Evolutionary conservation across 805 yeast genomes (phyloP).

Genomic region (Metschnikowia kofuensis): DNA sequence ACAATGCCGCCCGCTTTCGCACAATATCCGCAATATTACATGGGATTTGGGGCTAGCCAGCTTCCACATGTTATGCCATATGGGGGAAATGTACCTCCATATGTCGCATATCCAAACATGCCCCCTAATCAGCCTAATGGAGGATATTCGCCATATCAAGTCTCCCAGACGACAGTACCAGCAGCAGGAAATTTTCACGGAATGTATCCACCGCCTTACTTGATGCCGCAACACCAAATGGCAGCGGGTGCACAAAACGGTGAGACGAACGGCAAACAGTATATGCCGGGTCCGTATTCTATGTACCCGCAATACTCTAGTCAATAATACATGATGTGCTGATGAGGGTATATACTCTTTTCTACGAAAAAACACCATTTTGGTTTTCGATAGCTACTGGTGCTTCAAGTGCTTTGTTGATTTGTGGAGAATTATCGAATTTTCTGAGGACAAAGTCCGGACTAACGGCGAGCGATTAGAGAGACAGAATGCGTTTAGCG

Average conservation of each 20-base stretch:
- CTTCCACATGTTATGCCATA: not conserved
- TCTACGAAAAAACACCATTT: too few species aligned
- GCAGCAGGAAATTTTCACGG: not conserved
- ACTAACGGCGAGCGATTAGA: too few species aligned
- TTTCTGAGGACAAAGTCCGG: too few species aligned
- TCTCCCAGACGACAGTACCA: conserved; percentile 1
- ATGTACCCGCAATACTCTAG: conserved; percentile 8
- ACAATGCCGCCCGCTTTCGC: not conserved
- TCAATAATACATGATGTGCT: not conserved
- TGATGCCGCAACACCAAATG: conserved; percentile 7
- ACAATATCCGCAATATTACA: conserved; percentile 5
- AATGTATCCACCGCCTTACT: conserved; percentile 3
- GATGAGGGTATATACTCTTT: too few species aligned
- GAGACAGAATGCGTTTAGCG: too few species aligned
- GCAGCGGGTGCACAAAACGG: not conserved
- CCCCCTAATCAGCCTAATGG: conserved; percentile 4
- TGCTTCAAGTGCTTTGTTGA: too few species aligned
- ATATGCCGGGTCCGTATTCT: not conserved
- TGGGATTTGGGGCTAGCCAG: conserved; percentile 1
- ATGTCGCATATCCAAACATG: not conserved
- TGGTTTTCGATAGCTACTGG: too few species aligned
- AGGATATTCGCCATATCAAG: not conserved
- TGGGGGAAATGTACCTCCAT: not conserved
- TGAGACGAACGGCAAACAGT: not conserved
- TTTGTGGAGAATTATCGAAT: too few species aligned